These are phyloP conservation scores for Lagenidium giganteum DNA, from an alignment of 352 stramenopile genomes.

Conservation along the genomic window DNA sequence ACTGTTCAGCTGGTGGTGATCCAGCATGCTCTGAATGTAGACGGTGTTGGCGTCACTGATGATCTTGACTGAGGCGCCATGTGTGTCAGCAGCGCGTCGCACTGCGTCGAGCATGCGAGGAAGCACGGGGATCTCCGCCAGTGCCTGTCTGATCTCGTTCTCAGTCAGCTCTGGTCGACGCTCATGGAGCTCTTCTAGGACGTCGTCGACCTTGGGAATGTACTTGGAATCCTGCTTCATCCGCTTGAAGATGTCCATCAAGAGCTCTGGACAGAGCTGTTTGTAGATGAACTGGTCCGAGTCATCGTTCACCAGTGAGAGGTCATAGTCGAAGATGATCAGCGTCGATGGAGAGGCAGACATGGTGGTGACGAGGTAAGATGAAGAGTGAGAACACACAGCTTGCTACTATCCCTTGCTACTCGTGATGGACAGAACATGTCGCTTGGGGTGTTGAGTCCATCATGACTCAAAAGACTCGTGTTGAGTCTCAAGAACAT, in stretches of 20 bases:
- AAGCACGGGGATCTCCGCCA: constrained; percentile 26
- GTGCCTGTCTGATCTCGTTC: constrained; percentile 17
- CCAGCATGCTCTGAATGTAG: constrained; percentile 40
- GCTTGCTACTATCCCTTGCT: too few species aligned
- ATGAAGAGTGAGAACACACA: too few species aligned
- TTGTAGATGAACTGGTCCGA: constrained; percentile 28
- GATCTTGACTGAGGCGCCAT: constrained; percentile 31
- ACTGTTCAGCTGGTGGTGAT: constrained; percentile 9
- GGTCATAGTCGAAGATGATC: constrained; percentile 52
- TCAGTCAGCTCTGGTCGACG: constrained; percentile 18
- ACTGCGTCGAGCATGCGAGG: constrained; percentile 42
- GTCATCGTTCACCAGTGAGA: constrained; percentile 40
- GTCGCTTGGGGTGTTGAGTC: too few species aligned
- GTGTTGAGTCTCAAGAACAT: too few species aligned
- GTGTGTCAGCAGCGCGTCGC: constrained; percentile 20
- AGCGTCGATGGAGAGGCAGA: too few species aligned
- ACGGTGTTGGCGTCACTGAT: constrained; percentile 49
- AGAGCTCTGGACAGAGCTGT: constrained; percentile 23
- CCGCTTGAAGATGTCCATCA: too few species aligned
- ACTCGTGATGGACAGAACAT: too few species aligned
- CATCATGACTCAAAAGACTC: constrained; percentile 4
- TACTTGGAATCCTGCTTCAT: constrained; percentile 13
- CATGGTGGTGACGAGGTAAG: too few species aligned
- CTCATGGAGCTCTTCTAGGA: constrained; percentile 21
- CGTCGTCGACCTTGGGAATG: constrained; percentile 21